Percentiles rank a stretch among this genome's conserved stretches.
These are phyloP conservation scores for Phaffia tasmanica DNA, from an alignment of 768 basidiomycete genomes.

Conservation along the genomic window DNA sequence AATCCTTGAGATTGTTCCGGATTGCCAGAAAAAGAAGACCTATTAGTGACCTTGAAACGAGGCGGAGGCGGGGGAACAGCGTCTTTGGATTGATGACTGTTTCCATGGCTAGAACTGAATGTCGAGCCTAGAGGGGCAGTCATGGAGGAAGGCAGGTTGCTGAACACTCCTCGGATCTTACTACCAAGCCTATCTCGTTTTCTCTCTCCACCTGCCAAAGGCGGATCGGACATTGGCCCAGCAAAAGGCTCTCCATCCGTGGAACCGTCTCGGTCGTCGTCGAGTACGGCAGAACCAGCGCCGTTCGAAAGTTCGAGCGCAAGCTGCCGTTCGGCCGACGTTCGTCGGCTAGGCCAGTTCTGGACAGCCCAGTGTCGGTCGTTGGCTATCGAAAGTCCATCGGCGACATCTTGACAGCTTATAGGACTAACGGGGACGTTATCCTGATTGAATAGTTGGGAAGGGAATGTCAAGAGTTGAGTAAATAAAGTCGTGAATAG, in stretches of 20 bases:
- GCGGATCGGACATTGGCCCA: no score
- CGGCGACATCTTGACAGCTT: constrained; percentile 6
- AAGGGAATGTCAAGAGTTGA: constrained; percentile 23
- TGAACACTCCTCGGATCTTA: constrained; percentile 19
- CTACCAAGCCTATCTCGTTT: constrained; percentile 19
- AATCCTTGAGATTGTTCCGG: background rate
- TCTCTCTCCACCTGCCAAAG: constrained; percentile 11
- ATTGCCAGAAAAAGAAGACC: background rate
- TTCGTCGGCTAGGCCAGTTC: constrained; percentile 10
- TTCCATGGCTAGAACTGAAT: background rate
- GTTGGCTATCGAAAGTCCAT: constrained; percentile 10
- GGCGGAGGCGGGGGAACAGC: background rate
- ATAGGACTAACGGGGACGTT: constrained; percentile 1
- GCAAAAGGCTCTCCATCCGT: background rate
- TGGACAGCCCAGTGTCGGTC: constrained; percentile 10
- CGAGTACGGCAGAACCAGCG: background rate
- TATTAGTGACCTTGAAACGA: background rate
- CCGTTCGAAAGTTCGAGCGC: background rate
- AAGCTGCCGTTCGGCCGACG: background rate
- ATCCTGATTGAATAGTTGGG: constrained; percentile 15
- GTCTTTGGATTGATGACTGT: background rate
- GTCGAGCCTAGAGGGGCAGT: background rate
- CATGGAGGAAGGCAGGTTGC: constrained; percentile 7
- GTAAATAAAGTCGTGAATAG: constrained; percentile 11
- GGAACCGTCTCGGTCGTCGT: constrained; percentile 18